These are phyloP conservation scores for Rhizopogon salebrosus DNA, from an alignment of 768 basidiomycete genomes.

Conservation along the genomic window DNA sequence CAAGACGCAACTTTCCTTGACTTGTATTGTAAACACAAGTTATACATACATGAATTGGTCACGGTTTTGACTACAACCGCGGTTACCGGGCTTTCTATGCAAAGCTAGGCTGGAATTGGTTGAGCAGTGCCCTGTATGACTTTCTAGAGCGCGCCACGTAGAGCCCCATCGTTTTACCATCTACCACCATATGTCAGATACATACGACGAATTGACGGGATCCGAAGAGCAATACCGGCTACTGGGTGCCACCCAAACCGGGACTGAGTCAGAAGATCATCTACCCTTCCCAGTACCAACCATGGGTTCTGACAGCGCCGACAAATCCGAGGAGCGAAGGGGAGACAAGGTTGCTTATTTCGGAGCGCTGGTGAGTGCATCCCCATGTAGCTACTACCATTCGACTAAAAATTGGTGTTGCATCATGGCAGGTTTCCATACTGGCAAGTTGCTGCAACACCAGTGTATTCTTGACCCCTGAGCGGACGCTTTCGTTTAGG, in stretches of 20 bases:
- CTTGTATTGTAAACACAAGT: no score
- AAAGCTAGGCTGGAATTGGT: neutral
- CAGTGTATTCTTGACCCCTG: neutral
- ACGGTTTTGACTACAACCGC: no score
- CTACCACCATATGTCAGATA: neutral
- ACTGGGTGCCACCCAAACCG: conserved; percentile 1
- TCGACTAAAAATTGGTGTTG: neutral
- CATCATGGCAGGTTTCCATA: conserved; percentile 9
- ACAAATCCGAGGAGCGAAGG: conserved; percentile 32
- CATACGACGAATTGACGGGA: neutral
- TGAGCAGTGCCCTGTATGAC: neutral
- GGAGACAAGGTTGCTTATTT: conserved; percentile 32
- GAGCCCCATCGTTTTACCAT: neutral
- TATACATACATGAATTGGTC: neutral
- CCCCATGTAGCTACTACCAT: neutral
- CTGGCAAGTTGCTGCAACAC: conserved; percentile 12
- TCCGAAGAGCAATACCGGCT: conserved; percentile 14
- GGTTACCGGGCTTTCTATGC: neutral
- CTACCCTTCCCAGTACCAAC: neutral
- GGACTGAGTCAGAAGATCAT: neutral
- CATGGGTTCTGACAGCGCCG: conserved; percentile 20
- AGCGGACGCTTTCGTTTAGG: conserved; percentile 23
- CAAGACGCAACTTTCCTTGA: no score
- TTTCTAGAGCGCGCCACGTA: neutral
- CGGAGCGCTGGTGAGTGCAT: conserved; percentile 32